A percentile compares a stretch with the other conserved stretches of the same genome.
Evolutionary conservation across 805 yeast genomes (phyloP).

Genomic region (Metschnikowia hibisci): DNA sequence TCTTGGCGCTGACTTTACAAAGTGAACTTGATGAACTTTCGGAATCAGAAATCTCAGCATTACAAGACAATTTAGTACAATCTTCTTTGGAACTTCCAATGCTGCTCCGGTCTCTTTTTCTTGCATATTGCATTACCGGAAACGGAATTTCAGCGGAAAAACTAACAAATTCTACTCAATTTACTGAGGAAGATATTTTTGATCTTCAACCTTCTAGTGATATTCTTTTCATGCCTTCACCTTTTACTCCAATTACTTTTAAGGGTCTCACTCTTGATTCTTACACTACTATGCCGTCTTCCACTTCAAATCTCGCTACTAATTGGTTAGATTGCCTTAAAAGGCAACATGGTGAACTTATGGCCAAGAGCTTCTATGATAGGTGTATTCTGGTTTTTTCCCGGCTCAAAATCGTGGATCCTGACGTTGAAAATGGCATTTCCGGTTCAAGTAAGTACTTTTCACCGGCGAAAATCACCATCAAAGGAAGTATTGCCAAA

Average conservation of each 20-base stretch:
- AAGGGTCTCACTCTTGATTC: too few species aligned
- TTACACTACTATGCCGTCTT: too few species aligned
- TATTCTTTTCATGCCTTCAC: neutral
- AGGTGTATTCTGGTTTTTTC: conserved; percentile 5
- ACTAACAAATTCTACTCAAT: conserved; percentile 2
- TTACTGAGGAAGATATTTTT: conserved; percentile 14
- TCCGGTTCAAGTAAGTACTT: conserved; percentile 30
- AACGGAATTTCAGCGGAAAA: neutral
- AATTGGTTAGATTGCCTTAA: conserved; percentile 1
- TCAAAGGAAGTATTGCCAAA: conserved; percentile 10
- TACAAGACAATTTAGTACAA: neutral
- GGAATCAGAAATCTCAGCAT: neutral
- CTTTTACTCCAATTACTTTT: neutral
- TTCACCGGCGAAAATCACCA: conserved; percentile 9
- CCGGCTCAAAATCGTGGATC: conserved; percentile 14
- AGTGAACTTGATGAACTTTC: conserved; percentile 5
- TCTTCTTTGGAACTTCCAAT: neutral
- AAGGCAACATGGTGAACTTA: neutral
- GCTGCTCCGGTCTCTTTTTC: neutral
- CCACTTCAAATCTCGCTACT: neutral
- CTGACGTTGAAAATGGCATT: conserved; percentile 12
- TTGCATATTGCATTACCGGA: neutral
- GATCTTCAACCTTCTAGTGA: conserved; percentile 3
- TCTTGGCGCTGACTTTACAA: conserved; percentile 1
- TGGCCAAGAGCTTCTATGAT: neutral